Conservation (phyloP, 495 filamentous ascomycete genomes). For the Hyaloscypha bicolor region DNA sequence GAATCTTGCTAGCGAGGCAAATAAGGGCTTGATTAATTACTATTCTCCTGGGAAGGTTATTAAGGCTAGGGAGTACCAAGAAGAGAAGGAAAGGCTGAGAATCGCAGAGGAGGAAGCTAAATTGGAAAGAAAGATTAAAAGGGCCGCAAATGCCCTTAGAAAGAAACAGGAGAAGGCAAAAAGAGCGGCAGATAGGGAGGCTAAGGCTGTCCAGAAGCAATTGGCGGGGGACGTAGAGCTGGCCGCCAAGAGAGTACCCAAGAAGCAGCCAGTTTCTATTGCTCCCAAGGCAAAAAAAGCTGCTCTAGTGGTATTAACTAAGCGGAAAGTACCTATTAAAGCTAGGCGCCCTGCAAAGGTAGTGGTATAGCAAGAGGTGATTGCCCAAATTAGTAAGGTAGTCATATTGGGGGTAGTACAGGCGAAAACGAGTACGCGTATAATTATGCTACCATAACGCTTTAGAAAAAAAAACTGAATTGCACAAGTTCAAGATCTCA, state of each 20-base stretch:
- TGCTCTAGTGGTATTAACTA: too few relatives aligned
- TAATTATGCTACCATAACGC: not conserved
- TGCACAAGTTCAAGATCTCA: not conserved
- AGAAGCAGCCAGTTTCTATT: too few relatives aligned
- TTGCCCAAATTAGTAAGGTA: too few relatives aligned
- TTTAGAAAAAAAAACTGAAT: not conserved
- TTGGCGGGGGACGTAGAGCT: too few relatives aligned
- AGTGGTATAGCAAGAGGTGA: too few relatives aligned
- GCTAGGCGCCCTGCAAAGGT: too few relatives aligned
- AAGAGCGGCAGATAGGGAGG: not conserved
- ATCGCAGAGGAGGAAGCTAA: not conserved
- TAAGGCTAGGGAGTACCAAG: not conserved
- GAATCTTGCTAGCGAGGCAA: not conserved
- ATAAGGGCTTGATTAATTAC: not conserved
- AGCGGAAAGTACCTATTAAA: too few relatives aligned
- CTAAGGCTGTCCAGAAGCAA: too few relatives aligned
- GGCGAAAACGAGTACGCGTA: too few relatives aligned
- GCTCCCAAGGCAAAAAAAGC: too few relatives aligned
- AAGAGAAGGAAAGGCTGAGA: not conserved
- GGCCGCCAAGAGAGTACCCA: too few relatives aligned
- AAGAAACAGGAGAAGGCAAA: not conserved
- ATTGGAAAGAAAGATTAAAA: not conserved
- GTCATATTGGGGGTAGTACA: too few relatives aligned
- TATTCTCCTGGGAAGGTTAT: not conserved
- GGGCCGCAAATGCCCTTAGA: not conserved